Evolutionary conservation across 73 alveolate species (phyloP).

Genomic region (Paramecium caudatum): DNA sequence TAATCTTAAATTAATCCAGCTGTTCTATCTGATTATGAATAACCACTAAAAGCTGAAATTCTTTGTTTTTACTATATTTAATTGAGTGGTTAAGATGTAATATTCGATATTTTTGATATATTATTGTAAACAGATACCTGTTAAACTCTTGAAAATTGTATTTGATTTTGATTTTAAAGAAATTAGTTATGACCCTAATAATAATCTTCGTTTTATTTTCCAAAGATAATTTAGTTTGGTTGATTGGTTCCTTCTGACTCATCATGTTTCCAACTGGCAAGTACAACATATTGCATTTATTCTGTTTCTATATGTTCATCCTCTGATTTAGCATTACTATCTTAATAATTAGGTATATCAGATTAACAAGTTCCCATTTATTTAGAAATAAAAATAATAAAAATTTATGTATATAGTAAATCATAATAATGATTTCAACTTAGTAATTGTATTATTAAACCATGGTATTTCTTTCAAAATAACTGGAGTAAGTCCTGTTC

Average conservation of each 20-base stretch:
- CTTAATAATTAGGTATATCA: not conserved
- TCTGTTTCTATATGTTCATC: conserved; percentile 23
- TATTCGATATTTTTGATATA: not conserved
- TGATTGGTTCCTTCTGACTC: not conserved
- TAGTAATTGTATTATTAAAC: conserved; percentile 33
- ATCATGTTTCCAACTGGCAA: conserved; percentile 50
- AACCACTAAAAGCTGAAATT: not conserved
- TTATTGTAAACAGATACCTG: not conserved
- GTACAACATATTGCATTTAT: conserved; percentile 17
- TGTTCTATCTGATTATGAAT: not conserved
- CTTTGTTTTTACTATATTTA: not conserved
- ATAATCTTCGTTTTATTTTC: conserved; percentile 17
- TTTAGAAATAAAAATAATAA: conserved; percentile 13
- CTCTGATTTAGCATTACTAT: conserved; percentile 8
- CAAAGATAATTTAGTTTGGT: not conserved
- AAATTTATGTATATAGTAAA: conserved; percentile 24
- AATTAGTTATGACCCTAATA: not conserved
- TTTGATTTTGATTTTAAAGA: not conserved
- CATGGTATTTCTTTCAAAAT: conserved; percentile 15
- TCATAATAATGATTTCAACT: not conserved
- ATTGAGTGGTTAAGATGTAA: not conserved
- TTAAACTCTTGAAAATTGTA: not conserved
- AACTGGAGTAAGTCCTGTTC: conserved; percentile 28
- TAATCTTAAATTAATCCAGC: not conserved
- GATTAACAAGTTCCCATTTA: conserved; percentile 33